Base-by-base conservation (phyloP, 1,284 basidiomycete genomes). In the Takashimella tepidaria region DNA sequence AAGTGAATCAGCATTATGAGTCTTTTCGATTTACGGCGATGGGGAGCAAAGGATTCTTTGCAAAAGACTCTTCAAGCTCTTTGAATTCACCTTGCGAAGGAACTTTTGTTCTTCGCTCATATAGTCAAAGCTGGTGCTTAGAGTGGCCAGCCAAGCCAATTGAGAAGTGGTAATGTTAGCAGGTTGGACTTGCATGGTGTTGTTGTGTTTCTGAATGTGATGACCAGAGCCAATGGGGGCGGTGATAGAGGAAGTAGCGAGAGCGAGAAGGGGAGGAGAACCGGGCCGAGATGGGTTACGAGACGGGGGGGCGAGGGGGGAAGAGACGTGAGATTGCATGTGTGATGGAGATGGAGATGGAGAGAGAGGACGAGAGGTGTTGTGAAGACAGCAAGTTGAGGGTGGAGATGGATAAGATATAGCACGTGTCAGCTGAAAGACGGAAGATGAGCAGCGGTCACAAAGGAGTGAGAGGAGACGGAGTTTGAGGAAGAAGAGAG, bases 101-200 rank as follows among this genome's bases (percentile, higher is more conserved):
- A 80, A 90, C 78, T 91, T 92, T 68, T 88, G 89, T 58, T 84
- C 81, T 54, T 87, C 83, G 40, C 83, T 66, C 58, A 75, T 69
- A 82, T 62, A 87, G 82, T 63, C 82, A 78, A 62, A 87, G 53
- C 82, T 77, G 55, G 90, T 86, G 76, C 81, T 85, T 69, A 96
- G 80, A 60, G 82, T 83, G 47, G 90, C 85, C 67, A 87, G 85
- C 92, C 92, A 97, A 76, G 92, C 86, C 71, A 96, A 83, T 74
- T 92, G 89, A 60, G 89, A 91, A 37, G 54, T 49, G 44, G 50
- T 41, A 51, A 53, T 60, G 42, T 26, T 47, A 42, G n/a, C 19
- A 21, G 10, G 10, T 37, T 37, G 31, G 42, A 48, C 46, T 22
- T 51, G n/a, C 54, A 56, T 59, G 48, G 23, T 49, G 27, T 37